Percentiles rank a stretch among this genome's conserved stretches.
Conservation (phyloP, 805 yeast genomes). For the Zygoascus biomembranicola region DNA sequence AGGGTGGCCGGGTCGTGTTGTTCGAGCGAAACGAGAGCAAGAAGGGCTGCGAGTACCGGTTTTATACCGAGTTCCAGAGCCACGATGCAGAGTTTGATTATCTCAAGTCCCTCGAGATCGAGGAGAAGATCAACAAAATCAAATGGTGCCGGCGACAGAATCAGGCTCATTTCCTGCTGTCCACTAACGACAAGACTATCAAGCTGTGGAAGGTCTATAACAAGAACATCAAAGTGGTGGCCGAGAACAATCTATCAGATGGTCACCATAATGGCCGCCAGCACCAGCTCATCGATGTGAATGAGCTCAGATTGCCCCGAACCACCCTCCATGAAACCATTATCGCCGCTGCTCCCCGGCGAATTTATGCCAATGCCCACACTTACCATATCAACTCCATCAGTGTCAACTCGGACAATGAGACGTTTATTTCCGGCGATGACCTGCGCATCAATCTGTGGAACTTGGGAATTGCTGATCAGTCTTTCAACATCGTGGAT, state of each 20-base stretch:
- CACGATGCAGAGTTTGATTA: constrained; percentile 99
- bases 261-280: constrained; percentile 12
- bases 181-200: constrained; percentile 97
- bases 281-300: constrained; percentile 24
- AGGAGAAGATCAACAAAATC: constrained; percentile 95
- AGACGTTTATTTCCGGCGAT: constrained; percentile 86
- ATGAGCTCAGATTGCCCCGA: constrained; percentile 67
- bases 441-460: constrained; percentile 92
- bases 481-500: constrained; percentile 93
- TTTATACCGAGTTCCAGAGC: constrained; percentile 93
- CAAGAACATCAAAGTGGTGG: constrained; percentile 82
- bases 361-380: constrained; percentile 90
- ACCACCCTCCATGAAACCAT: constrained; percentile 91
- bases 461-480: constrained; percentile 92
- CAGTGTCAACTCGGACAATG: constrained; percentile 90
- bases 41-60: constrained; percentile 83
- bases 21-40: constrained; percentile 79
- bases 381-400: constrained; percentile 97
- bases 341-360: constrained; percentile 89
- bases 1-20: constrained; percentile 95
- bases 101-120: constrained; percentile 90
- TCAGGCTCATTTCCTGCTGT: constrained; percentile 80
- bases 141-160: constrained; percentile 90
- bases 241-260: constrained; percentile 77
- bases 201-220: constrained; percentile 95